These are phyloP conservation scores for Aspergillus latus DNA, from an alignment of 2,329 filamentous ascomycete species.

Conservation along the genomic window DNA sequence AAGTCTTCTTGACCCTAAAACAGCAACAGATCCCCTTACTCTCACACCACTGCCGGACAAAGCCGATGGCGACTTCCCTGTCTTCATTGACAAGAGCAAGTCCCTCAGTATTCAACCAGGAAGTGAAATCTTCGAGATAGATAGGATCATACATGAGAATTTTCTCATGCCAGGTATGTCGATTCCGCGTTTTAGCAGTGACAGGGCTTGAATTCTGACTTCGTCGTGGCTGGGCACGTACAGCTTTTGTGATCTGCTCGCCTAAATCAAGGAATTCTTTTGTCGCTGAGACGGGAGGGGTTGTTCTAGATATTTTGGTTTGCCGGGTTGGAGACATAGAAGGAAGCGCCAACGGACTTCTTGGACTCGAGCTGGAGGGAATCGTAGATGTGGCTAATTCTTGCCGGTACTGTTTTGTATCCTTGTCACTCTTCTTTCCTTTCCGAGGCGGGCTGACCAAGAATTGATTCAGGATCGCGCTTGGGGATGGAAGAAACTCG, in stretches of 20 bases:
- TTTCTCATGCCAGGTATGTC: slow-evolving; percentile 79
- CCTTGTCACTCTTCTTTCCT: not conserved
- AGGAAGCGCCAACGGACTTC: not conserved
- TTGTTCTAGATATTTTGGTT: not conserved
- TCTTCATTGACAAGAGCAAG: slow-evolving; percentile 64
- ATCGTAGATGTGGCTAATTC: slow-evolving; percentile 14
- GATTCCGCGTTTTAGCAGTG: slow-evolving; percentile 18
- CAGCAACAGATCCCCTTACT: slow-evolving; percentile 78
- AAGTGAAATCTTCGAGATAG: slow-evolving; percentile 77
- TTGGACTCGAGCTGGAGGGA: slow-evolving; percentile 12
- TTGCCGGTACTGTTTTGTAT: slow-evolving; percentile 1
- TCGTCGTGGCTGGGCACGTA: slow-evolving; percentile 45
- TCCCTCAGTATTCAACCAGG: slow-evolving; percentile 75
- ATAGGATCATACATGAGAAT: slow-evolving; percentile 93
- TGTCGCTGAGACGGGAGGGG: not conserved
- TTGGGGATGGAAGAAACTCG: slow-evolving; percentile 32
- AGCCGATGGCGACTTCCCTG: slow-evolving; percentile 60
- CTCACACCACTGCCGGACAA: slow-evolving; percentile 89
- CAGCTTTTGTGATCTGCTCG: slow-evolving; percentile 48
- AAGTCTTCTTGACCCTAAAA: slow-evolving; percentile 45
- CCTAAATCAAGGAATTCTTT: slow-evolving; percentile 39
- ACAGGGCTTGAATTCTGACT: slow-evolving; percentile 33
- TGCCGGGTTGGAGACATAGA: not conserved
- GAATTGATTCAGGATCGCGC: slow-evolving; percentile 15
- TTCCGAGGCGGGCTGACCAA: slow-evolving; percentile 21